Evolutionary conservation across 2,329 filamentous ascomycete genomes (phyloP).

Genomic region (Cordyceps javanica): DNA sequence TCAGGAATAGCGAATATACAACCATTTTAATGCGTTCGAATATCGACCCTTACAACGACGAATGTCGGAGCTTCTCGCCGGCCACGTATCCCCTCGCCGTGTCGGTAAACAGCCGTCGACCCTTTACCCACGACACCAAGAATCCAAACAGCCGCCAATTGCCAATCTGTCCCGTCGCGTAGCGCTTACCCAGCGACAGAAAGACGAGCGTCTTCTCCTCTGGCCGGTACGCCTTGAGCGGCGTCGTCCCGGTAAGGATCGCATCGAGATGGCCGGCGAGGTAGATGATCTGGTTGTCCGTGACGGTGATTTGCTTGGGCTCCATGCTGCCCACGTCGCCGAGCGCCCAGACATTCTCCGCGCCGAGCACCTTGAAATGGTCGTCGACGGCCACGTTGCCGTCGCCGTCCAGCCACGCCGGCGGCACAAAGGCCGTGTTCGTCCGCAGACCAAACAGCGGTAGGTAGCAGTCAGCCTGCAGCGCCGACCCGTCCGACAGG

Average conservation of each 20-base stretch:
- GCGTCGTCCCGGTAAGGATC: constrained; percentile 17
- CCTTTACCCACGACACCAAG: constrained; percentile 28
- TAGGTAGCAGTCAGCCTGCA: no score
- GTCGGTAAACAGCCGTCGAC: constrained; percentile 27
- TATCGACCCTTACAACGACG: background rate
- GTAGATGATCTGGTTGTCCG: no score
- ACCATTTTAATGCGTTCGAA: background rate
- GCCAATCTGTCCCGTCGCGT: constrained; percentile 27
- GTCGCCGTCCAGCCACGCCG: no score
- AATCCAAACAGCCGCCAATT: constrained; percentile 28
- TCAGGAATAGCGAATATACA: constrained; percentile 2
- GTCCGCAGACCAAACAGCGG: no score
- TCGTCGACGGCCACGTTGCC: no score
- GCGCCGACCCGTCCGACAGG: no score
- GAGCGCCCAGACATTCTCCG: no score
- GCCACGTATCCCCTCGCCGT: constrained; percentile 24
- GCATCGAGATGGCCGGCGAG: no score
- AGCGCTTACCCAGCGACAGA: constrained; percentile 21
- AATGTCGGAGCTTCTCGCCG: constrained; percentile 24
- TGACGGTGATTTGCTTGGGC: no score
- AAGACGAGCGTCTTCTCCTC: constrained; percentile 24
- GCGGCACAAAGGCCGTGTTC: no score
- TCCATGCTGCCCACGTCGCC: no score
- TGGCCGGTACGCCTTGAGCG: constrained; percentile 17
- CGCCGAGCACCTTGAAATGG: no score